Conservation (phyloP, 306 rosid species). For the Quercus robur region DNA sequence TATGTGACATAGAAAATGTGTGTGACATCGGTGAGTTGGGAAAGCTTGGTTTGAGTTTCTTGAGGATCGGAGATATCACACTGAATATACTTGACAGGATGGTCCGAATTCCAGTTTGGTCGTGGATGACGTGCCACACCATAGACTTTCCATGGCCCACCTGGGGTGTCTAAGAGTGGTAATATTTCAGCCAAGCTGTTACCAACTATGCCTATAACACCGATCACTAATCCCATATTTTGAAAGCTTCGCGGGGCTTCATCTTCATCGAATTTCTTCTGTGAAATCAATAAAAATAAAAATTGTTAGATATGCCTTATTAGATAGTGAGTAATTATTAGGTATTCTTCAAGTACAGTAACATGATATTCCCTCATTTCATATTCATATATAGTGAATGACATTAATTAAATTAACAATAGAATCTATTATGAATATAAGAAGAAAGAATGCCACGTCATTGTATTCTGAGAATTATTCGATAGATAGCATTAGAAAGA, state of each 20-base stretch:
- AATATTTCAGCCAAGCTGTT: conserved; percentile 84
- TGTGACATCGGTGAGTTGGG: conserved; percentile 53
- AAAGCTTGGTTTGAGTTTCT: conserved; percentile 55
- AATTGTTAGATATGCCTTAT: neutral
- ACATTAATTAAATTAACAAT: no score
- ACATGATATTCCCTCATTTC: no score
- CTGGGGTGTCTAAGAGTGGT: conserved; percentile 67
- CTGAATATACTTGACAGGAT: conserved; percentile 57
- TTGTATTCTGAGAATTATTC: no score
- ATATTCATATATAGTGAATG: no score
- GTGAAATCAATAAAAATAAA: conserved; percentile 1
- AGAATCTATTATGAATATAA: no score
- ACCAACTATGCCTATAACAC: conserved; percentile 73
- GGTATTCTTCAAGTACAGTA: no score
- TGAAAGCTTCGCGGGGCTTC: conserved; percentile 37
- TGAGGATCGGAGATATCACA: conserved; percentile 61
- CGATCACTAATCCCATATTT: conserved; percentile 53
- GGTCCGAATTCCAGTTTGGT: conserved; percentile 65
- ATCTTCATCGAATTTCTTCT: conserved; percentile 55
- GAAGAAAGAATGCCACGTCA: no score
- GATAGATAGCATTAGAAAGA: no score
- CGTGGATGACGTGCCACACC: conserved; percentile 75
- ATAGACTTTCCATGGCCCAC: conserved; percentile 76
- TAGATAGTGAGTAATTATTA: neutral
- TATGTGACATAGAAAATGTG: conserved; percentile 71